Evolutionary conservation across 208 protist species (phyloP).

Genomic region (Leishmania major): DNA sequence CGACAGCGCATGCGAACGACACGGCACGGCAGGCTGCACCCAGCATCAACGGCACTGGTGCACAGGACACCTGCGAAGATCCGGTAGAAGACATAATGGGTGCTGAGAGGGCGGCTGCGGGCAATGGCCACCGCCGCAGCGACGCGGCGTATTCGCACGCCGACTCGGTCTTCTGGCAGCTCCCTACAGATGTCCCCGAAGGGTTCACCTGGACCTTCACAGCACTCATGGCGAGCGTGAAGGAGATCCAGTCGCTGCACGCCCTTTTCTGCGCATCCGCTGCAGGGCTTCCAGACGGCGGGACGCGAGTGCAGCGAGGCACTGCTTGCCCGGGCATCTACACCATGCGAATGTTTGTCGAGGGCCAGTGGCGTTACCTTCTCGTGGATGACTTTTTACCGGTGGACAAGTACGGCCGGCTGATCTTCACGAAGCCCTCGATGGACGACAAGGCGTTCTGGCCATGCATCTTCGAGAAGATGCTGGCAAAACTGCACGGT

Average conservation of each 20-base stretch:
- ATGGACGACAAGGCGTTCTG: constrained; percentile 42
- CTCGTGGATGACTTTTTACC: constrained; percentile 89
- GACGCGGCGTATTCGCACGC: not conserved
- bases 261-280: constrained; percentile 18
- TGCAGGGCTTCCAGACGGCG: not conserved
- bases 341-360: constrained; percentile 64
- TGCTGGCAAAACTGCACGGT: constrained; percentile 83
- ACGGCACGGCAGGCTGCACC: too few relatives aligned
- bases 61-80: not conserved
- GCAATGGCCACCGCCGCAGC: not conserved
- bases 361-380: constrained; percentile 87
- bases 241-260: constrained; percentile 18
- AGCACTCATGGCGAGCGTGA: constrained; percentile 40
- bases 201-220: constrained; percentile 74
- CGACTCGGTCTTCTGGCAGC: constrained; percentile 1
- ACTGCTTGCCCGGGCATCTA: constrained; percentile 50
- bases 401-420: constrained; percentile 56
- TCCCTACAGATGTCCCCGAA: constrained; percentile 32
- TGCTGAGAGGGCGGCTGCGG: constrained; percentile 1
- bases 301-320: constrained; percentile 16
- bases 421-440: constrained; percentile 71
- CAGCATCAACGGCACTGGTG: not conserved
- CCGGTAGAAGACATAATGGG: not conserved
- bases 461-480: constrained; percentile 88
- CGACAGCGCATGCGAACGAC: not conserved